A percentile compares a stretch with the other conserved stretches of the same genome.
Conservation (phyloP, 108 stramenopile species). For the Skeletonema grethae region DNA sequence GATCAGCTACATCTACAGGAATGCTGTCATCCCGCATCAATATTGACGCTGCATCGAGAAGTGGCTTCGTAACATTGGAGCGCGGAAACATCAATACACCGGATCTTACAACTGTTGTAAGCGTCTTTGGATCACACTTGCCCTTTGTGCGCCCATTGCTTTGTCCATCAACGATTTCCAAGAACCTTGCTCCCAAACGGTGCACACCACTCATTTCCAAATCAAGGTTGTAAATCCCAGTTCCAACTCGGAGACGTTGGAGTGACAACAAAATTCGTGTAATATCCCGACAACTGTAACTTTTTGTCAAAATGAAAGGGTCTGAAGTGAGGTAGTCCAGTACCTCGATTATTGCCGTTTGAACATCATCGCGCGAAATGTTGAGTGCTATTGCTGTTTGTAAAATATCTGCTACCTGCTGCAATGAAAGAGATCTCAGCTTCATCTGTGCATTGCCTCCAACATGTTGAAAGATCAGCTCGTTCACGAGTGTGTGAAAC, state of each 20-base stretch:
- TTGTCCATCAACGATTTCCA: constrained; percentile 19
- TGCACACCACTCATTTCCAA: constrained; percentile 21
- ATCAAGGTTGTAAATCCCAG: constrained; percentile 8
- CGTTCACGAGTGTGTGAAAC: constrained; percentile 43
- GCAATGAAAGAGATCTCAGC: constrained; percentile 20
- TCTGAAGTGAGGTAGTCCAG: constrained; percentile 52
- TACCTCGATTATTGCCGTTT: constrained; percentile 1
- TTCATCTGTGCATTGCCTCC: constrained; percentile 7
- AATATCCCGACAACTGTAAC: constrained; percentile 27
- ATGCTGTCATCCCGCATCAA: constrained; percentile 46
- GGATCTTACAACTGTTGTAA: constrained; percentile 51
- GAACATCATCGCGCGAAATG: constrained; percentile 29
- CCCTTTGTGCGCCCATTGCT: constrained; percentile 20
- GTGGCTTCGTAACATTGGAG: constrained; percentile 37
- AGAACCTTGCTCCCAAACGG: constrained; percentile 33
- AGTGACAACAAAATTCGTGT: constrained; percentile 41
- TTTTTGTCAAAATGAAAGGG: constrained; percentile 17
- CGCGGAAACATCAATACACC: constrained; percentile 49
- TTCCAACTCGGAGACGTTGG: constrained; percentile 35
- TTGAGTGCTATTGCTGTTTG: constrained; percentile 20
- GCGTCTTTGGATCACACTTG: constrained; percentile 35
- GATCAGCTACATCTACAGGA: background rate
- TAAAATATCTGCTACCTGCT: constrained; percentile 28
- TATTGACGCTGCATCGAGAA: constrained; percentile 42
- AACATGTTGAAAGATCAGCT: constrained; percentile 21